Evolutionary conservation across 2,329 filamentous ascomycete genomes (phyloP).

Genomic region (Periglandula ipomoeae): DNA sequence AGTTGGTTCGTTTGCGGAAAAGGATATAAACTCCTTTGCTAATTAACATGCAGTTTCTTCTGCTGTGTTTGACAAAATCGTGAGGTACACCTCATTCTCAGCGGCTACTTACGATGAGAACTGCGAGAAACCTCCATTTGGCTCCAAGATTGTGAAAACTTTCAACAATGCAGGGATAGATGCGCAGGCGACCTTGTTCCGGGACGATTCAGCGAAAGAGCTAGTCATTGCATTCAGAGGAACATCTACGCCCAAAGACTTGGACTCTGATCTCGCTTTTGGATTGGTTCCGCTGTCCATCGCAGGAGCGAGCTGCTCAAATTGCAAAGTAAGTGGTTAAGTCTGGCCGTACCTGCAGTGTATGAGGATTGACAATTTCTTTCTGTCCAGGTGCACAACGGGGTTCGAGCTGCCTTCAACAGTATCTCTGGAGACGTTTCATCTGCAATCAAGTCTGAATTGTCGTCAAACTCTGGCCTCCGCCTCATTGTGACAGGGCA

Average conservation of each 20-base stretch:
- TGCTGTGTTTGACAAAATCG: conserved; percentile 3
- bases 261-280: conserved; percentile 2
- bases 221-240: conserved; percentile 5
- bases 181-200: conserved; percentile 5
- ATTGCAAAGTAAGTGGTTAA: conserved; percentile 3
- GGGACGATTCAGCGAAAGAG: background rate
- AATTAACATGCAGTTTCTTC: background rate
- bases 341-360: too few relatives aligned
- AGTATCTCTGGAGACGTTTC: background rate
- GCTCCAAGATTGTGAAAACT: conserved; percentile 1
- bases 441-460: conserved; percentile 1
- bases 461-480: background rate
- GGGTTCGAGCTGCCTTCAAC: conserved; percentile 1
- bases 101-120: conserved; percentile 1
- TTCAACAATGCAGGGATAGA: background rate
- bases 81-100: background rate
- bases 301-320: background rate
- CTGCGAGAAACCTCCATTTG: background rate
- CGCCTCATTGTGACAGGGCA: conserved; percentile 4
- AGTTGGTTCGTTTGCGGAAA: too few relatives aligned
- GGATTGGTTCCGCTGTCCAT: conserved; percentile 1
- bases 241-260: conserved; percentile 1
- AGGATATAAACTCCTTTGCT: background rate
- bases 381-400: conserved; percentile 2
- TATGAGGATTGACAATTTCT: background rate